Evolutionary conservation across 2,329 filamentous ascomycete species (phyloP), one percentile per base, ranked within the genome.

Genomic region (Cladorrhinum sp.): DNA sequence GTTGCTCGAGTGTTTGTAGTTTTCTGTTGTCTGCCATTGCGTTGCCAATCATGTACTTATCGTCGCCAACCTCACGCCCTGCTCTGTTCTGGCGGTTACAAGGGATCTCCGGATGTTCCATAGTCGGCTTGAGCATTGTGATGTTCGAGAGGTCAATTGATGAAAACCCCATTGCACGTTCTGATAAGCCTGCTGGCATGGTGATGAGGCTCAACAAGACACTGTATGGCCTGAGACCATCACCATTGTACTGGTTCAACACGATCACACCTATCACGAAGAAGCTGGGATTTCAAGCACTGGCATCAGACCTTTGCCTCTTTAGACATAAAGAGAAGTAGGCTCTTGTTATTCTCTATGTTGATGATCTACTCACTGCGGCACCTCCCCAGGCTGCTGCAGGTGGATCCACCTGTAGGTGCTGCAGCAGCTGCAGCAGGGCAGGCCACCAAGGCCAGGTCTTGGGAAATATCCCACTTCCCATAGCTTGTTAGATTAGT

Each of bases 141-240:
- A 53, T 18, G 16, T 32, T 38, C 7, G 60, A 58, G 5, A 36
- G 23, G 7, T 53, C 49, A 13, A 57, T 48, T 13, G 59, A 50
- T 18, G 59, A 53, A n/a, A 59, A 49, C 9, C 52, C 29, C 18
- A 51, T 48, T 1, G 49, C 36, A 25, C 59, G 24, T 27, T 62
- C 49, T 12, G 8, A n/a, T n/a, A n/a, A n/a, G n/a, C n/a, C n/a
- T n/a, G n/a, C n/a, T n/a, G n/a, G n/a, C n/a, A n/a, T n/a, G n/a
- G n/a, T n/a, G n/a, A n/a, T n/a, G n/a, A n/a, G n/a, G n/a, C n/a
- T n/a, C n/a, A n/a, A 32, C 27, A 32, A 32, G 12, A 12, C 27
- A 32, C 27, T 32, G 6, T 32, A 32, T 32, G 27, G 27, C 27
- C 27, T 32, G 6, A 6, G 27, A 32, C 6, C 12, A 12, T 18